Evolutionary conservation across 331 rosid genomes (phyloP).

Genomic region (Quercus phellos): DNA sequence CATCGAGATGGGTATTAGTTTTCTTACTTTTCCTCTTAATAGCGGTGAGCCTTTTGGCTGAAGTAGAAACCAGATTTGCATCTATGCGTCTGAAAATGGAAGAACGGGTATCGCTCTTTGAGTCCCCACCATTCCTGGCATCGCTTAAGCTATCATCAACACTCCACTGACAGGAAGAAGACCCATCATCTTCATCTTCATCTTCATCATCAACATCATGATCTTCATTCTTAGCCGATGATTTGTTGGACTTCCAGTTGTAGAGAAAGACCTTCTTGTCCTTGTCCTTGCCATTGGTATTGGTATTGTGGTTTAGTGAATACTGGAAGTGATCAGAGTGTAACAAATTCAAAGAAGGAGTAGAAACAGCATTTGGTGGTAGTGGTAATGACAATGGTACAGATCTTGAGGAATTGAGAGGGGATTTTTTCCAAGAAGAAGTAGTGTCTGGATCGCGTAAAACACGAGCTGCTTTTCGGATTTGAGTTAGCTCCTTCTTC

Average conservation of each 20-base stretch:
- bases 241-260: conserved; percentile 77
- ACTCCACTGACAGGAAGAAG: conserved; percentile 59
- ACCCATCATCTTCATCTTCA: conserved; percentile 38
- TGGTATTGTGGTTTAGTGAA: conserved; percentile 15
- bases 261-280: conserved; percentile 64
- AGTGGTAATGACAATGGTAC: conserved; percentile 10
- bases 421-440: conserved; percentile 85
- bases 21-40: conserved; percentile 54
- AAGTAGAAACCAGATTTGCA: conserved; percentile 43
- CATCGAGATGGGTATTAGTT: conserved; percentile 42
- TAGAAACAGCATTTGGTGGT: conserved; percentile 13
- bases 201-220: conserved; percentile 29
- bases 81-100: conserved; percentile 54
- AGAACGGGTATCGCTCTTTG: conserved; percentile 62
- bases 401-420: conserved; percentile 77
- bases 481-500: conserved; percentile 92
- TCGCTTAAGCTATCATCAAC: conserved; percentile 68
- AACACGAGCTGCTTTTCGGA: conserved; percentile 85
- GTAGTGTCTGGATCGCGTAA: conserved; percentile 97
- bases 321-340: conserved; percentile 15
- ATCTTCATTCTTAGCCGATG: conserved; percentile 23
- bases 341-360: conserved; percentile 33
- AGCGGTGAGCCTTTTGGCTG: neutral
- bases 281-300: conserved; percentile 23
- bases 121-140: conserved; percentile 55